Conservation (phyloP, 1,139 yeast genomes). For the Taiozyma sp. region DNA sequence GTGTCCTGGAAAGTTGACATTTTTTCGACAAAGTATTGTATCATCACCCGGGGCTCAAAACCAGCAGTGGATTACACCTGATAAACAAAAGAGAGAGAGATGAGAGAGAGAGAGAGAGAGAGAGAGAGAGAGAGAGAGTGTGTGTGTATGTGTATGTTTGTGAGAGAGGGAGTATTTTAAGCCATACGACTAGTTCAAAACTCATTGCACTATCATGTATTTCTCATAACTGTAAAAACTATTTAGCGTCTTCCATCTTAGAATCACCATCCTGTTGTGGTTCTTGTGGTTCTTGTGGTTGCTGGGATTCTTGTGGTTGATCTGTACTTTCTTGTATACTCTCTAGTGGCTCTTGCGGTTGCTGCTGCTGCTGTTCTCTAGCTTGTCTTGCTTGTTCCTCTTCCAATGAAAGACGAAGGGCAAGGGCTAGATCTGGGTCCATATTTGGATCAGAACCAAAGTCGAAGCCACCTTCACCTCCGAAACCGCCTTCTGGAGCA, state of each 20-base stretch:
- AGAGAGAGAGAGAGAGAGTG: too few species aligned
- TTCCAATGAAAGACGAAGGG: conserved; percentile 48
- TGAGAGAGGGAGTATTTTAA: too few species aligned
- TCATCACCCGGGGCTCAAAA: background rate
- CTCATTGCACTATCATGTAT: background rate
- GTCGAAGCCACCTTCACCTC: conserved; percentile 46
- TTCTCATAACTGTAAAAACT: background rate
- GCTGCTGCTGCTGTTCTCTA: conserved; percentile 16
- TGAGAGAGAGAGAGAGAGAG: too few species aligned
- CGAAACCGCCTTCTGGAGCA: conserved; percentile 31
- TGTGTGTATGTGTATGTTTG: too few species aligned
- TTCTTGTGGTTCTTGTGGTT: background rate
- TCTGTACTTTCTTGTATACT: conserved; percentile 10
- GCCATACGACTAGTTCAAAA: background rate
- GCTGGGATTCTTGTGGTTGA: conserved; percentile 2
- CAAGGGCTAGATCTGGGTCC: conserved; percentile 97
- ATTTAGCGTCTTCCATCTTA: background rate
- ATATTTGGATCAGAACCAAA: conserved; percentile 81
- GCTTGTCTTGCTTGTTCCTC: conserved; percentile 39
- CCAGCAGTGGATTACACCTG: background rate
- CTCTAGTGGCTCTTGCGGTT: conserved; percentile 9
- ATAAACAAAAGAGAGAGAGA: too few species aligned
- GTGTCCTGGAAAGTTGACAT: background rate
- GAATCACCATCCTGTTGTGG: background rate
- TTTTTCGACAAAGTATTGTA: background rate